Conservation (phyloP, 805 yeast species). For the Starmerella stigmatis region DNA sequence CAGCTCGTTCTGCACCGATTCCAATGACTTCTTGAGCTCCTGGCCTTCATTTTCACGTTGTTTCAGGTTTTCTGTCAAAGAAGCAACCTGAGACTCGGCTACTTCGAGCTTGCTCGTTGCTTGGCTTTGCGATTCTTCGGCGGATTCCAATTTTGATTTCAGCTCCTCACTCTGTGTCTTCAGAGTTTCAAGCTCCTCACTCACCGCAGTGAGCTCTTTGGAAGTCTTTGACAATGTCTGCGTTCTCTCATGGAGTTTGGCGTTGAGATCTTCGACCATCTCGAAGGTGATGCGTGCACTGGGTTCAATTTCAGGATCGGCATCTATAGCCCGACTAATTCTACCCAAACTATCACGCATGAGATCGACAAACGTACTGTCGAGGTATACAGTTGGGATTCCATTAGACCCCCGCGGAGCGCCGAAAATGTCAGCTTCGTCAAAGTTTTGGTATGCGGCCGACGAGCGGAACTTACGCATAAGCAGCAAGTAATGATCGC, state of each 20-base stretch:
- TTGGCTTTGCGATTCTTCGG: neutral
- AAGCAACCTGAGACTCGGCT: neutral
- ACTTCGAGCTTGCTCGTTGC: constrained; percentile 17
- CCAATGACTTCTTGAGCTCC: neutral
- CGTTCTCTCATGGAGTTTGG: constrained; percentile 15
- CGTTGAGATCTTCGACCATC: constrained; percentile 35
- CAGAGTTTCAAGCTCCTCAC: constrained; percentile 20
- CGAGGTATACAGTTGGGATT: constrained; percentile 72
- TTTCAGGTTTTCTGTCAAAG: constrained; percentile 4
- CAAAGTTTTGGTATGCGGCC: constrained; percentile 43
- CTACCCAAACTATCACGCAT: constrained; percentile 61
- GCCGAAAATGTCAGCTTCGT: constrained; percentile 33
- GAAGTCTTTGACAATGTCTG: constrained; percentile 27
- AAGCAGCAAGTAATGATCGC: constrained; percentile 64
- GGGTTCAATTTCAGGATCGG: constrained; percentile 68
- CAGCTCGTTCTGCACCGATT: neutral
- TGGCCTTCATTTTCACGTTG: constrained; percentile 6
- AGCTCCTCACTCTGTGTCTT: constrained; percentile 23
- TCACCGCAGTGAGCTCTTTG: constrained; percentile 27
- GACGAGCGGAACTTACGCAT: constrained; percentile 62
- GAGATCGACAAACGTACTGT: constrained; percentile 49
- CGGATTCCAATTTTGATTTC: constrained; percentile 13
- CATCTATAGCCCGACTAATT: constrained; percentile 58
- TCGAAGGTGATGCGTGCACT: constrained; percentile 54
- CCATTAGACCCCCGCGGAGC: constrained; percentile 70